Evolutionary conservation across 495 filamentous ascomycete species (phyloP).

Genomic region (Alectoria sarmentosa): DNA sequence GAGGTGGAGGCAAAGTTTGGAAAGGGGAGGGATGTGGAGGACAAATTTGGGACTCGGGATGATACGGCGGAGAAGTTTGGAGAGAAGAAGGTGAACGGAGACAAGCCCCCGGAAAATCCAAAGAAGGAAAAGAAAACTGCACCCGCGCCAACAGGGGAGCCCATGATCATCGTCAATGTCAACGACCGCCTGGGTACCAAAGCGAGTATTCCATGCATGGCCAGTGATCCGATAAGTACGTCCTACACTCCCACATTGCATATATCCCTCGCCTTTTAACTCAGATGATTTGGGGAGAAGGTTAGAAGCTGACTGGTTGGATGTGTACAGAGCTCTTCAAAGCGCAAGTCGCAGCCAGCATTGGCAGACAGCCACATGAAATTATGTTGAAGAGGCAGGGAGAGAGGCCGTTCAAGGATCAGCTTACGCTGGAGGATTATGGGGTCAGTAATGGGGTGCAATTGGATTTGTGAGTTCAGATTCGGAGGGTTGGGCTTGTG

Average conservation of each 20-base stretch:
- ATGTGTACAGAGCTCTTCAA: conserved; percentile 61
- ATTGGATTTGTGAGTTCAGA: conserved; percentile 55
- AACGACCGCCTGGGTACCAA: conserved; percentile 91
- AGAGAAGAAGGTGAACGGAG: conserved; percentile 11
- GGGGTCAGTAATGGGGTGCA: conserved; percentile 84
- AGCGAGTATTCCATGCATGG: conserved; percentile 78
- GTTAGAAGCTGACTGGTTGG: conserved; percentile 1
- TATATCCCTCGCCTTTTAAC: not conserved
- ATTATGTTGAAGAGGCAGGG: conserved; percentile 88
- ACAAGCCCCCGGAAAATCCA: conserved; percentile 31
- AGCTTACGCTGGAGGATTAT: conserved; percentile 80
- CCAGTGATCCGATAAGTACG: conserved; percentile 65
- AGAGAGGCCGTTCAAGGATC: conserved; percentile 85
- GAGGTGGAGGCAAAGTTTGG: conserved; percentile 20
- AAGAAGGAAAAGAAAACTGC: conserved; percentile 35
- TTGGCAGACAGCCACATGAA: conserved; percentile 82
- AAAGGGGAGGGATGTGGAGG: not conserved
- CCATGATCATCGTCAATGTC: conserved; percentile 87
- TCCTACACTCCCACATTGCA: conserved; percentile 7
- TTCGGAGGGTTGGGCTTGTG: not conserved
- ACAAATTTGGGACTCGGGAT: conserved; percentile 7
- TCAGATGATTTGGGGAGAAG: not conserved
- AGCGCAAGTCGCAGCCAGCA: conserved; percentile 75
- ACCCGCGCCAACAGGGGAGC: conserved; percentile 44
- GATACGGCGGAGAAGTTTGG: not conserved